phyloP scores from a whole-genome alignment of 2,329 filamentous ascomycete genomes.

The Fusarium pseudonygamai region DNA sequence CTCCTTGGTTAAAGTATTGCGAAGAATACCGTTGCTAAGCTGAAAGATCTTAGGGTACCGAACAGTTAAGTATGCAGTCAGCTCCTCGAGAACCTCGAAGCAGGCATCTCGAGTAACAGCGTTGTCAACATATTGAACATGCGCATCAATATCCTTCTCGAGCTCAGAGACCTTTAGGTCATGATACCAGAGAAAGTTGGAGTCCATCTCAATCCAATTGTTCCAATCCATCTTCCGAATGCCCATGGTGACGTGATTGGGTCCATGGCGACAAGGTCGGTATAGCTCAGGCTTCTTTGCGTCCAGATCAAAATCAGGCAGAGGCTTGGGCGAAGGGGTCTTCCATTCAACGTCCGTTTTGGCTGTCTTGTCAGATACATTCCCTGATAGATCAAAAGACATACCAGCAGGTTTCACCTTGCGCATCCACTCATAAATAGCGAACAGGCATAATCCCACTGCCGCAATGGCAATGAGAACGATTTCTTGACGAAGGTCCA shows the following conservation, averaged over 20 bases:
- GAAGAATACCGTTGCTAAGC: neutral
- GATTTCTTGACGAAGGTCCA: neutral
- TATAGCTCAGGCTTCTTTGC: constrained; percentile 21
- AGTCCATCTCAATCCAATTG: constrained; percentile 36
- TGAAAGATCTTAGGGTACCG: constrained; percentile 33
- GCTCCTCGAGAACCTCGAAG: constrained; percentile 26
- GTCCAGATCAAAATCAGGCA: constrained; percentile 11
- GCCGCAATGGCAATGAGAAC: neutral
- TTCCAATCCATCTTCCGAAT: constrained; percentile 32
- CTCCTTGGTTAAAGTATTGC: constrained; percentile 18
- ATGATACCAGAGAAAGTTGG: constrained; percentile 26
- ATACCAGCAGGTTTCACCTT: neutral
- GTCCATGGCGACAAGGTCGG: constrained; percentile 30
- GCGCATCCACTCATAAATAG: neutral
- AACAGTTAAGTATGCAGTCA: constrained; percentile 10
- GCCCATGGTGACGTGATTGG: constrained; percentile 30
- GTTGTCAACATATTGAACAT: constrained; percentile 31
- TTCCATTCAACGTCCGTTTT: neutral
- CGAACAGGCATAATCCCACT: neutral
- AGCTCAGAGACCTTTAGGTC: constrained; percentile 30
- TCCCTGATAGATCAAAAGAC: rapidly evolving
- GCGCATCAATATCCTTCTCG: constrained; percentile 17
- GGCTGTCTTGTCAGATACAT: neutral
- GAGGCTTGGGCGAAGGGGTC: constrained; percentile 5
- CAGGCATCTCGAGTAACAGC: constrained; percentile 24